Conservation (phyloP, 805 yeast genomes). For the Kodamaea laetipori region DNA sequence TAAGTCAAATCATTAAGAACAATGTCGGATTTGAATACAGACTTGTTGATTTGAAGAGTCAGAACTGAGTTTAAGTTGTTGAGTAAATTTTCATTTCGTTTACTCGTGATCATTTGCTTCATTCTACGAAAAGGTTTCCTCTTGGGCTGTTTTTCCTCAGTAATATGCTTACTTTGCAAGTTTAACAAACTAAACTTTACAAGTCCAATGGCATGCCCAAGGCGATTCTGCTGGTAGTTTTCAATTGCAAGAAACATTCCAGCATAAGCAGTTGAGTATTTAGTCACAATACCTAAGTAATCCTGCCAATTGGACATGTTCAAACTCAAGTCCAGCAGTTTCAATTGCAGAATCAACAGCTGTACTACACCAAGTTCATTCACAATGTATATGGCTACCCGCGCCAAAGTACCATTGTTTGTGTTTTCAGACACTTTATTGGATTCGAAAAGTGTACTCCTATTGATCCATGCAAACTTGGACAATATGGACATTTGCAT, state of each 20-base stretch:
- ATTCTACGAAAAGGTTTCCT: conserved; percentile 19
- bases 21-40: conserved; percentile 39
- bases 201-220: conserved; percentile 51
- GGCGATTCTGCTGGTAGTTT: conserved; percentile 43
- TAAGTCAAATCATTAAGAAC: conserved; percentile 38
- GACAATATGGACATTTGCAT: conserved; percentile 43
- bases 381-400: conserved; percentile 45
- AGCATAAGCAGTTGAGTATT: conserved; percentile 44
- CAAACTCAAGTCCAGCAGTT: conserved; percentile 4
- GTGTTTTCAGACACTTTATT: conserved; percentile 17
- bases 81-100: conserved; percentile 35
- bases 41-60: conserved; percentile 35
- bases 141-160: conserved; percentile 10
- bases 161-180: conserved; percentile 34
- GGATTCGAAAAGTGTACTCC: conserved; percentile 19
- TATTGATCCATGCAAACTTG: conserved; percentile 41
- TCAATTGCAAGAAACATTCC: conserved; percentile 49
- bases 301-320: conserved; percentile 27
- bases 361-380: conserved; percentile 33
- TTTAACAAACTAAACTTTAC: conserved; percentile 38
- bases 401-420: conserved; percentile 44
- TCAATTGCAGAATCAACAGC: conserved; percentile 19
- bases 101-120: conserved; percentile 28
- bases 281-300: conserved; percentile 33
- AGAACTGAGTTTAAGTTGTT: conserved; percentile 37